Evolutionary conservation across 1,139 yeast genomes (phyloP), one percentile per base, ranked within the genome.

Genomic region (Sugiyamaella paludigena): DNA sequence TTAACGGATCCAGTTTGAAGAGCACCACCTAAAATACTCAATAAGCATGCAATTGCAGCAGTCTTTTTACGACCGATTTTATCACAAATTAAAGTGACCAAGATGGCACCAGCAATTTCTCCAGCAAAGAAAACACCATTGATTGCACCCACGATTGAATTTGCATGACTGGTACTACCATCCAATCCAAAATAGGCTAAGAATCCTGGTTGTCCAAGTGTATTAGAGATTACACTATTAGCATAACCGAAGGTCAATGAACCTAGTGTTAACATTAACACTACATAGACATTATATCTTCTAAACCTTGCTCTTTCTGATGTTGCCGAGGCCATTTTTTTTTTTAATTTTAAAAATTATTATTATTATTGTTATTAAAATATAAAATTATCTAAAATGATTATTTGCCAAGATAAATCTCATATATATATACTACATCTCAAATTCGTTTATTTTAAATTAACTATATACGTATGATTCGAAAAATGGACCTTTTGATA

Each of bases 11-110:
- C 82, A 40, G 79, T 74, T 67, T 83, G 87, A 54, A 83, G 70
- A 51, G 75, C 67, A 51, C 81, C 75, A 58, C 87, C 87, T 47
- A 81, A 56, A 56, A 75, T 70, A 70, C 80, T 82, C 38, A 81
- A 73, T 49, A 74, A 36, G 53, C 79, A 72, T 46, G 84, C 71
- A 31, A 75, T 68, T 40, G 79, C 65, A 52, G 81, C 76, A 44
- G 66, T 81, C 79, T 50, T 46, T 31, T 58, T 57, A 34, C 65
- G 58, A 3, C 62, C 58, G 31, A 57, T 40, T 40, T 50, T 50
- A 46, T 61, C 65, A 11, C 59, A 56, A 24, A 58, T 32, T 34
- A 45, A 52, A 7, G 63, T 63, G 30, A 51, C 52, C 10, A 50
- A 40, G 36, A 59, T 43, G 7, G 62, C 58, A 30, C 65, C 65